Conservation (phyloP, 2,329 filamentous ascomycete genomes). For the Aureobasidium vineae region DNA sequence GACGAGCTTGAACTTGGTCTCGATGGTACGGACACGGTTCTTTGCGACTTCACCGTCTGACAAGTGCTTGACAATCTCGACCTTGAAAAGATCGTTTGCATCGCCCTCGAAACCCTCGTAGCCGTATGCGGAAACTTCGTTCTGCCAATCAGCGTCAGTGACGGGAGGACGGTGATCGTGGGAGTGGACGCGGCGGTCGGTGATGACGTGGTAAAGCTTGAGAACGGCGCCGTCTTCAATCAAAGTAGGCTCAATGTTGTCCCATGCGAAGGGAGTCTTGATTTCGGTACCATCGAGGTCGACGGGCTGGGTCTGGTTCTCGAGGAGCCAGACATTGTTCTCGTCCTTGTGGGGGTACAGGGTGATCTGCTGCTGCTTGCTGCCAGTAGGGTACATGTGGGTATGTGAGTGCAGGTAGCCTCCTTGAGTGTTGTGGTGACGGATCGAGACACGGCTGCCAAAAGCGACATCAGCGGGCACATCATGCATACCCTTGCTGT, state of each 20-base stretch:
- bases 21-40: slow-evolving; percentile 83
- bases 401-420: slow-evolving; percentile 96
- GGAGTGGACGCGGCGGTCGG: slow-evolving; percentile 87
- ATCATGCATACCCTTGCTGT: slow-evolving; percentile 94
- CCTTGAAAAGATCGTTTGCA: slow-evolving; percentile 91
- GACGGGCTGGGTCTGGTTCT: slow-evolving; percentile 91
- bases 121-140: slow-evolving; percentile 75
- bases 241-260: slow-evolving; percentile 64
- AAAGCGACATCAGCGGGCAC: slow-evolving; percentile 88
- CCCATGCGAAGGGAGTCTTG: slow-evolving; percentile 81
- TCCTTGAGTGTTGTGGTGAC: slow-evolving; percentile 96
- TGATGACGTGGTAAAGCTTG: slow-evolving; percentile 78
- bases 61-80: slow-evolving; percentile 91
- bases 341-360: slow-evolving; percentile 99
- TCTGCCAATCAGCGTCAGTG: slow-evolving; percentile 67
- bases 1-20: slow-evolving; percentile 93
- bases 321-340: slow-evolving; percentile 91
- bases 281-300: slow-evolving; percentile 66
- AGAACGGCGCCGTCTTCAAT: slow-evolving; percentile 79
- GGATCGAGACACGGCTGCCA: slow-evolving; percentile 79
- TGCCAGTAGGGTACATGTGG: slow-evolving; percentile 96
- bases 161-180: slow-evolving; percentile 89
- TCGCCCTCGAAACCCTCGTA: slow-evolving; percentile 97
- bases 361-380: slow-evolving; percentile 98
- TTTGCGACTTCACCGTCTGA: slow-evolving; percentile 77